Conservation (phyloP, 2,329 filamentous ascomycete genomes). For the Polychaeton citri region DNA sequence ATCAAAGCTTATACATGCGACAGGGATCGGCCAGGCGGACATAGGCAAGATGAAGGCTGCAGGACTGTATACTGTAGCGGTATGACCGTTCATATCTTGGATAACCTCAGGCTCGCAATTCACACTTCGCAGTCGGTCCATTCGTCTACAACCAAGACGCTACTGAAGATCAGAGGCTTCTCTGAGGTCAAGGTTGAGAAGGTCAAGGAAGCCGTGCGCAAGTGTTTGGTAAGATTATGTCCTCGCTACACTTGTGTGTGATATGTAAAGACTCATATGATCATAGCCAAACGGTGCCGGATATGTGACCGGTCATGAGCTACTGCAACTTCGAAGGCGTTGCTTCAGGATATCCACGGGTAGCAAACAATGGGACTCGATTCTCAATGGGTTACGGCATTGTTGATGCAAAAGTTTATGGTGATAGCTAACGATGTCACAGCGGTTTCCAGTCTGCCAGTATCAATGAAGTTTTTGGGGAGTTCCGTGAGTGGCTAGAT, state of each 20-base stretch:
- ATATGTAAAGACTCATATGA: not conserved
- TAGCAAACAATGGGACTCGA: slow-evolving; percentile 54
- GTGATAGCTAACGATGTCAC: no score
- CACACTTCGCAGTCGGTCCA: slow-evolving; percentile 43
- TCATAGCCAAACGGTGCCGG: slow-evolving; percentile 43
- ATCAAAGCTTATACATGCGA: slow-evolving; percentile 4
- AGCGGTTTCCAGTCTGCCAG: slow-evolving; percentile 59
- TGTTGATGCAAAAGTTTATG: not conserved
- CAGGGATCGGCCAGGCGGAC: slow-evolving; percentile 50
- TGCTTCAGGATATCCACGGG: slow-evolving; percentile 55
- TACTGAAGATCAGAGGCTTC: slow-evolving; percentile 56
- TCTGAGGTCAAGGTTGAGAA: slow-evolving; percentile 60
- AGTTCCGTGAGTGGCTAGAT: slow-evolving; percentile 30
- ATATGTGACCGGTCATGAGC: slow-evolving; percentile 54
- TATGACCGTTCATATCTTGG: slow-evolving; percentile 22
- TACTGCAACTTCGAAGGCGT: slow-evolving; percentile 48
- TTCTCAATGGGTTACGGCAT: slow-evolving; percentile 43
- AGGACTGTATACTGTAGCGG: slow-evolving; percentile 50
- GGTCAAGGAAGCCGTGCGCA: slow-evolving; percentile 52
- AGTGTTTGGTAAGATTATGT: slow-evolving; percentile 38
- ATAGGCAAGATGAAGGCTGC: slow-evolving; percentile 52
- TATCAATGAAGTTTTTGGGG: slow-evolving; percentile 51
- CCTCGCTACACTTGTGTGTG: no score
- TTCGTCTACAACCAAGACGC: slow-evolving; percentile 43
- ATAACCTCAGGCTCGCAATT: no score